Percentiles rank a stretch among this genome's conserved stretches.
These are phyloP conservation scores for Leccinellum albellum DNA, from an alignment of 768 basidiomycete species.

Conservation along the genomic window DNA sequence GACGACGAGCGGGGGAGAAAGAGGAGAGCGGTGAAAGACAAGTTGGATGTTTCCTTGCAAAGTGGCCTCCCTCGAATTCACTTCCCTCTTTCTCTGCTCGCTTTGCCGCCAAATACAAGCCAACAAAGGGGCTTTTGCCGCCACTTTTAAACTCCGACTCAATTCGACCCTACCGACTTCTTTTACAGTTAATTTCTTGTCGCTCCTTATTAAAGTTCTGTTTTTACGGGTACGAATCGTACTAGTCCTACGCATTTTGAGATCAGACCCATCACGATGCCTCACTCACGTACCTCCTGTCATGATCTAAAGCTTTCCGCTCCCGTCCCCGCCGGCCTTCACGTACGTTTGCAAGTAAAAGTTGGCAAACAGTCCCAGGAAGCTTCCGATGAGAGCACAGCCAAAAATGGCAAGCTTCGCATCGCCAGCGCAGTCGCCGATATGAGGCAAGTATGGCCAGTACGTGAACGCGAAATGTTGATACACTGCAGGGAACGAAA, in stretches of 20 bases:
- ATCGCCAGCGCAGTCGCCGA: constrained; percentile 27
- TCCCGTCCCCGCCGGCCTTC: background rate
- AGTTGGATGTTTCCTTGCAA: constrained; percentile 21
- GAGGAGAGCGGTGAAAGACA: constrained; percentile 7
- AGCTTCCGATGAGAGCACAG: constrained; percentile 14
- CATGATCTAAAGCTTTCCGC: background rate
- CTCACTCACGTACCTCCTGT: constrained; percentile 2
- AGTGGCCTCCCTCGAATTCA: constrained; percentile 11
- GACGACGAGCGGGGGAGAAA: constrained; percentile 13
- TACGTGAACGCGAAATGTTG: constrained; percentile 28
- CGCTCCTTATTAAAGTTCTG: background rate
- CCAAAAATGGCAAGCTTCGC: constrained; percentile 14
- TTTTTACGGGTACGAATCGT: background rate
- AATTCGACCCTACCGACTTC: constrained; percentile 10
- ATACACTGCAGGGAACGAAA: constrained; percentile 13
- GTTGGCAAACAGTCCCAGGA: constrained; percentile 22
- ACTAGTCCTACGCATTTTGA: background rate
- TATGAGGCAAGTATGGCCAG: constrained; percentile 20
- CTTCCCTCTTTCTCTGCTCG: constrained; percentile 14
- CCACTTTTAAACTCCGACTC: constrained; percentile 18
- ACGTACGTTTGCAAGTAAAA: constrained; percentile 26
- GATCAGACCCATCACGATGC: background rate
- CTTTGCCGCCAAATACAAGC: constrained; percentile 23
- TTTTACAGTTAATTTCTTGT: background rate
- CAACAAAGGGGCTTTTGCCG: constrained; percentile 27